A percentile compares a stretch with the other conserved stretches of the same genome.
phyloP scores from a whole-genome alignment of 1,284 basidiomycete genomes.

The Ceratobasidium papillatum region DNA sequence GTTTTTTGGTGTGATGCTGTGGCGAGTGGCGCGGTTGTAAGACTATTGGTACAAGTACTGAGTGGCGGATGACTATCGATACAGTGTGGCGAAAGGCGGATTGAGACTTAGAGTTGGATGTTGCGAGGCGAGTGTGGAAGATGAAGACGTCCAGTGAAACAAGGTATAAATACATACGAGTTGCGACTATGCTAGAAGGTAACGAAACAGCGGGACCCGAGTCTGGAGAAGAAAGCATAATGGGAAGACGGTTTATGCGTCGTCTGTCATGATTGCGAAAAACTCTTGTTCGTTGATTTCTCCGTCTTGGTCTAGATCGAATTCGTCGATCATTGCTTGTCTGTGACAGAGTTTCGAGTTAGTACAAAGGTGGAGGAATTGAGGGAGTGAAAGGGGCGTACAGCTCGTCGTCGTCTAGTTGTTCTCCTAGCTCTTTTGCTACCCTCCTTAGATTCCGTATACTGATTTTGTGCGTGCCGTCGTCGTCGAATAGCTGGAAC shows the following conservation, averaged over 20 bases:
- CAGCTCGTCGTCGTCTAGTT: conserved; percentile 96
- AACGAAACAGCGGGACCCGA: conserved; percentile 14
- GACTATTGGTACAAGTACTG: not conserved
- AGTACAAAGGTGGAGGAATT: not conserved
- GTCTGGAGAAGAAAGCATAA: not conserved
- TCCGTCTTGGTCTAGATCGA: conserved; percentile 98
- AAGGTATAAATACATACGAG: conserved; percentile 37
- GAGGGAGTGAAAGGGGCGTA: conserved; percentile 59
- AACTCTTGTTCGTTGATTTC: conserved; percentile 97
- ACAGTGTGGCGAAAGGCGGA: conserved; percentile 2
- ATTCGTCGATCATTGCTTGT: conserved; percentile 99
- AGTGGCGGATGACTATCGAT: not conserved
- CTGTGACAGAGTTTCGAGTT: conserved; percentile 56
- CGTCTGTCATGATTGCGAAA: conserved; percentile 96
- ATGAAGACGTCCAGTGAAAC: not conserved
- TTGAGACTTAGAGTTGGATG: conserved; percentile 22
- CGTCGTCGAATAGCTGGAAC: conserved; percentile 96
- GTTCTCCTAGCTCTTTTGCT: conserved; percentile 96
- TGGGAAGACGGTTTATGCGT: conserved; percentile 60
- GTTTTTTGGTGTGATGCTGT: not conserved
- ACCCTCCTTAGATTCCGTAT: conserved; percentile 91
- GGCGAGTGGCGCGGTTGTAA: no score
- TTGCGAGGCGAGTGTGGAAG: not conserved
- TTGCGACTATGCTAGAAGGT: conserved; percentile 13
- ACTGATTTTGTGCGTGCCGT: conserved; percentile 93